A percentile compares a stretch with the other conserved stretches of the same genome.
These are phyloP conservation scores for Globisporangium apiculatum DNA, from an alignment of 352 stramenopile genomes.

Conservation along the genomic window DNA sequence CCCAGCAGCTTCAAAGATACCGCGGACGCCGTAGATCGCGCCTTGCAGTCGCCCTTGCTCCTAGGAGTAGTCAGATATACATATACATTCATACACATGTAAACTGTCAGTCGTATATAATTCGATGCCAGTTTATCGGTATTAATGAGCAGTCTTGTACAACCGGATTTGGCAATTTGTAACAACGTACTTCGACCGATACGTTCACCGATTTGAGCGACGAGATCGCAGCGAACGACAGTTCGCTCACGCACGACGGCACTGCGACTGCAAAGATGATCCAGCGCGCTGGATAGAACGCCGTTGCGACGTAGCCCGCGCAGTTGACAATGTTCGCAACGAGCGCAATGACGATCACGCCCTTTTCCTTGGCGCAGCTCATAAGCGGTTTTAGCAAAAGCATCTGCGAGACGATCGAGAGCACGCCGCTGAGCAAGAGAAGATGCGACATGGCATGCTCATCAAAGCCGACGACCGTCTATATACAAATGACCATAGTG, in stretches of 20 bases:
- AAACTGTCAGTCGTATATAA: too few species aligned
- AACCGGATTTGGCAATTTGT: too few species aligned
- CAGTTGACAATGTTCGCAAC: slow-evolving; percentile 31
- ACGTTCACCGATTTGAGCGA: slow-evolving; percentile 58
- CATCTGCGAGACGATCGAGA: slow-evolving; percentile 48
- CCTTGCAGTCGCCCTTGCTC: too few species aligned
- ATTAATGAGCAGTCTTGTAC: too few species aligned
- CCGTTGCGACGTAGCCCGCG: slow-evolving; percentile 27
- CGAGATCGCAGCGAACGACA: slow-evolving; percentile 65
- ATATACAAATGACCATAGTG: background rate
- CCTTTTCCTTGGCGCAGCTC: slow-evolving; percentile 44
- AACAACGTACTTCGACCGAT: slow-evolving; percentile 32
- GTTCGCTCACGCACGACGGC: slow-evolving; percentile 40
- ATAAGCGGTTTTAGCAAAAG: slow-evolving; percentile 63
- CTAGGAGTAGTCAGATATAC: too few species aligned
- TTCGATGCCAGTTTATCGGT: too few species aligned
- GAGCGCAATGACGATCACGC: slow-evolving; percentile 59
- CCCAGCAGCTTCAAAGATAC: too few species aligned
- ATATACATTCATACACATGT: too few species aligned
- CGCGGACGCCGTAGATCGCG: too few species aligned
- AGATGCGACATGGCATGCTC: slow-evolving; percentile 54
- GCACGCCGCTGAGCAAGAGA: slow-evolving; percentile 49
- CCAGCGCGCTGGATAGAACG: slow-evolving; percentile 53
- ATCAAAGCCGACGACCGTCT: slow-evolving; percentile 63
- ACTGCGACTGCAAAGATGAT: slow-evolving; percentile 42